Evolutionary conservation across 192 early-diverging fungal species (phyloP).

Genomic region (Phlyctochytrium arcticum): DNA sequence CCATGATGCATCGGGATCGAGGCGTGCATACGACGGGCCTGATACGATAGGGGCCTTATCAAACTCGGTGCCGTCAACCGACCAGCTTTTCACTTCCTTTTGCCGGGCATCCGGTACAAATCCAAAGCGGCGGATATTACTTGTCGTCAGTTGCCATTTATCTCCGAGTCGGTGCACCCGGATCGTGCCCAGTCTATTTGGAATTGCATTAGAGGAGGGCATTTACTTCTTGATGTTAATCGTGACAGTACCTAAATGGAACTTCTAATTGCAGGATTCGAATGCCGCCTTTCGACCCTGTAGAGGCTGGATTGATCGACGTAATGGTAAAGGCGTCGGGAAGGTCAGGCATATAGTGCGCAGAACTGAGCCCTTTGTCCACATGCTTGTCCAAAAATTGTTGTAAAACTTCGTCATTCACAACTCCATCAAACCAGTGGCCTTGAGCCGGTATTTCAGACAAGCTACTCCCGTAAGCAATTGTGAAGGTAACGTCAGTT

Average conservation of each 20-base stretch:
- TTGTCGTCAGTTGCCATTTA: constrained; percentile 52
- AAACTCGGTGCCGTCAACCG: constrained; percentile 46
- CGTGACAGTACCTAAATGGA: constrained; percentile 54
- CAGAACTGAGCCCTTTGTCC: constrained; percentile 21
- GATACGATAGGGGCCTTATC: constrained; percentile 29
- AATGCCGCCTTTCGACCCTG: constrained; percentile 64
- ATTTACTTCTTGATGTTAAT: background rate
- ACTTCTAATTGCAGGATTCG: constrained; percentile 60
- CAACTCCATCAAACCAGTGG: constrained; percentile 65
- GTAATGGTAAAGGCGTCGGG: constrained; percentile 57
- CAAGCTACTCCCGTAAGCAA: constrained; percentile 33
- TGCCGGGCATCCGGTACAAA: constrained; percentile 41
- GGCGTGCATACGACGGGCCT: constrained; percentile 36
- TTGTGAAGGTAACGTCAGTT: background rate
- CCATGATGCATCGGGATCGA: constrained; percentile 28
- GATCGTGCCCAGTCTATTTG: constrained; percentile 25
- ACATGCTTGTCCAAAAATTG: constrained; percentile 42
- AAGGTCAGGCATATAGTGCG: constrained; percentile 40
- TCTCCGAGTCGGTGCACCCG: constrained; percentile 19
- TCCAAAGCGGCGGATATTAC: constrained; percentile 59
- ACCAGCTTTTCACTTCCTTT: constrained; percentile 31
- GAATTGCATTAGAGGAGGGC: background rate
- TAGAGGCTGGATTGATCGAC: constrained; percentile 61
- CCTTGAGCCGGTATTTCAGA: constrained; percentile 58
- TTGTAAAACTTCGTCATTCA: constrained; percentile 50